Evolutionary conservation across 495 filamentous ascomycete species (phyloP).

Genomic region (Podospora fimiseda): DNA sequence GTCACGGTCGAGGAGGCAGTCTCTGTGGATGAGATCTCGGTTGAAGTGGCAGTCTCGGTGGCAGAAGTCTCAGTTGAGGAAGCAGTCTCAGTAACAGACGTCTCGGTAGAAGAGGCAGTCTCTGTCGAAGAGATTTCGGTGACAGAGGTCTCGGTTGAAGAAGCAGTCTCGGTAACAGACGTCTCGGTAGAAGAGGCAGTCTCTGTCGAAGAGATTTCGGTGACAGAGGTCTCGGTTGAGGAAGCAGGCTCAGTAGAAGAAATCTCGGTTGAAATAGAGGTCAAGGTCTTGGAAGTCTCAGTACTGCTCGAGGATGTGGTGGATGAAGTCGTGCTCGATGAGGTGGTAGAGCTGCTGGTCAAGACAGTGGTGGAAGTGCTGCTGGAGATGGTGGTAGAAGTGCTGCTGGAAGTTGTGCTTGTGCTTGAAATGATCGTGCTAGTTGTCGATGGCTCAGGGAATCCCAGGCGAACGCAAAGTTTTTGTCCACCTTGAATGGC

Average conservation of each 20-base stretch:
- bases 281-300: conserved; percentile 8
- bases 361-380: conserved; percentile 1
- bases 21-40: no score
- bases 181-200: conserved; percentile 9
- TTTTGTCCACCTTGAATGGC: neutral
- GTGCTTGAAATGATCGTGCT: conserved; percentile 2
- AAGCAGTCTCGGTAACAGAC: conserved; percentile 11
- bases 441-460: neutral
- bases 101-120: conserved; percentile 3
- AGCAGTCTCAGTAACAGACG: neutral
- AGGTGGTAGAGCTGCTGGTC: conserved; percentile 1
- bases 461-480: conserved; percentile 11
- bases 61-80: conserved; percentile 3
- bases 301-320: conserved; percentile 1
- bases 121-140: conserved; percentile 5
- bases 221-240: conserved; percentile 12
- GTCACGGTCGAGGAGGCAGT: conserved; percentile 1
- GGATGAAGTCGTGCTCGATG: conserved; percentile 6
- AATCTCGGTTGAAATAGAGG: no score
- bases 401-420: conserved; percentile 3
- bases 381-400: conserved; percentile 9
- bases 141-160: conserved; percentile 9
- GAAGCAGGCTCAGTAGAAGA: conserved; percentile 2
- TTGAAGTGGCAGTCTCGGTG: neutral
- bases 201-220: conserved; percentile 9